Conservation (phyloP, 352 stramenopile genomes). For the Globisporangium cystogenes region DNA sequence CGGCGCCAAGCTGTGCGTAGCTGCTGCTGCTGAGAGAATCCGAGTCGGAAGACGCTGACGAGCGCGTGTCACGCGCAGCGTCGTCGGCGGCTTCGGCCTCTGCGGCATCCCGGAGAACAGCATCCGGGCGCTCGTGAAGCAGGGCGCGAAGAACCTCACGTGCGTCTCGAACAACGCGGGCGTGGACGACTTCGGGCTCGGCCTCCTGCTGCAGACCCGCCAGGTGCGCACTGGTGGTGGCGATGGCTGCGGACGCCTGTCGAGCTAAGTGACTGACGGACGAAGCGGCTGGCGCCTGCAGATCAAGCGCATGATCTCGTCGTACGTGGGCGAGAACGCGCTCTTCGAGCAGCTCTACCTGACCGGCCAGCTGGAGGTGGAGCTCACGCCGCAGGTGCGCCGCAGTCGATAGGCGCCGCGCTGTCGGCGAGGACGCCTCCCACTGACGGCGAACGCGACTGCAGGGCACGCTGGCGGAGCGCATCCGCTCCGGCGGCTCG, state of each 20-base stretch:
- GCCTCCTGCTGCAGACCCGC: slow-evolving; percentile 88
- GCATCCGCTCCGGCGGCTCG: slow-evolving; percentile 88
- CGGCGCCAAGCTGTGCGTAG: slow-evolving; percentile 58
- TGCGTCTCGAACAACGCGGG: slow-evolving; percentile 93
- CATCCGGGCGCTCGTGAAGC: slow-evolving; percentile 81
- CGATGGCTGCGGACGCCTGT: background rate
- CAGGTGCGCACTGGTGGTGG: too few relatives aligned
- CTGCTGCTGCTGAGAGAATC: background rate
- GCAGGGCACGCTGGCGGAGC: slow-evolving; percentile 90
- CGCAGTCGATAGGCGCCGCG: too few relatives aligned
- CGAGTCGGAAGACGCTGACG: background rate
- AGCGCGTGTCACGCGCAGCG: slow-evolving; percentile 19
- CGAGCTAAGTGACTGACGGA: too few relatives aligned
- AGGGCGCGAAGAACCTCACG: slow-evolving; percentile 81
- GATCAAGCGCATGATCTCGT: slow-evolving; percentile 96
- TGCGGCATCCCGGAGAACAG: slow-evolving; percentile 91
- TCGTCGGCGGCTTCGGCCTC: slow-evolving; percentile 89
- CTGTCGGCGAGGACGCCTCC: too few relatives aligned
- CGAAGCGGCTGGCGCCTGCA: slow-evolving; percentile 10
- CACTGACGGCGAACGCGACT: background rate
- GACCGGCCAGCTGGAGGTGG: slow-evolving; percentile 91
- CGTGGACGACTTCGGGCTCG: slow-evolving; percentile 93
- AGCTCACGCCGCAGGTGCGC: slow-evolving; percentile 91
- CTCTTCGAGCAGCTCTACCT: slow-evolving; percentile 92
- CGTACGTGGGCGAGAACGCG: slow-evolving; percentile 97